A percentile compares a stretch with the other conserved stretches of the same genome.
These are phyloP conservation scores for Candida wancherniae DNA, from an alignment of 805 yeast species.

Conservation along the genomic window DNA sequence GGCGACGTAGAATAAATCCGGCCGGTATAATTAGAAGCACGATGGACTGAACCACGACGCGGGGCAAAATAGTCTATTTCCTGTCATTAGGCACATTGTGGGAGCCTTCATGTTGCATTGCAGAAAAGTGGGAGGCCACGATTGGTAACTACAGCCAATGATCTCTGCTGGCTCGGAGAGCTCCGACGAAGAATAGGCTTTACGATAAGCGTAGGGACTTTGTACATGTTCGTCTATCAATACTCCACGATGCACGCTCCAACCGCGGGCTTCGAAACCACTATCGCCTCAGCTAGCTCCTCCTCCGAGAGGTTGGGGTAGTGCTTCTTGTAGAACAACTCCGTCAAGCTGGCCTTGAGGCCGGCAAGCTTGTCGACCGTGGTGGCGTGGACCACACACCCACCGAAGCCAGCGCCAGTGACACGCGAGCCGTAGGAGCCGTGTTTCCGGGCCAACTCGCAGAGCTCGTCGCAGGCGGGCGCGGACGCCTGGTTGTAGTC, in stretches of 20 bases:
- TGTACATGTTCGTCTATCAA: no score
- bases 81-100: no score
- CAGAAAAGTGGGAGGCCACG: no score
- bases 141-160: no score
- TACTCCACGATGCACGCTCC: conserved; percentile 40
- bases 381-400: conserved; percentile 64
- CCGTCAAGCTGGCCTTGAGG: conserved; percentile 40
- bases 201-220: no score
- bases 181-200: no score
- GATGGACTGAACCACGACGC: no score
- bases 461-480: conserved; percentile 48
- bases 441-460: conserved; percentile 46
- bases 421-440: conserved; percentile 65
- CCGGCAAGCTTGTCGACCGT: conserved; percentile 34
- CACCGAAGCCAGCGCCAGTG: conserved; percentile 84
- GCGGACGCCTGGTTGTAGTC: conserved; percentile 47
- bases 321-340: conserved; percentile 46
- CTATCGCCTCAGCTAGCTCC: conserved; percentile 47
- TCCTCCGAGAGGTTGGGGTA: conserved; percentile 46
- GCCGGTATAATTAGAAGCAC: no score
- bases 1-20: no score
- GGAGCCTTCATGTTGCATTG: no score
- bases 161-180: no score
- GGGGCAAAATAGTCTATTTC: no score
- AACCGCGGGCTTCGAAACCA: conserved; percentile 51